Percentiles rank a stretch among this genome's conserved stretches.
These are phyloP conservation scores for Didymella segeticola DNA, from an alignment of 2,329 filamentous ascomycete genomes.

Conservation along the genomic window DNA sequence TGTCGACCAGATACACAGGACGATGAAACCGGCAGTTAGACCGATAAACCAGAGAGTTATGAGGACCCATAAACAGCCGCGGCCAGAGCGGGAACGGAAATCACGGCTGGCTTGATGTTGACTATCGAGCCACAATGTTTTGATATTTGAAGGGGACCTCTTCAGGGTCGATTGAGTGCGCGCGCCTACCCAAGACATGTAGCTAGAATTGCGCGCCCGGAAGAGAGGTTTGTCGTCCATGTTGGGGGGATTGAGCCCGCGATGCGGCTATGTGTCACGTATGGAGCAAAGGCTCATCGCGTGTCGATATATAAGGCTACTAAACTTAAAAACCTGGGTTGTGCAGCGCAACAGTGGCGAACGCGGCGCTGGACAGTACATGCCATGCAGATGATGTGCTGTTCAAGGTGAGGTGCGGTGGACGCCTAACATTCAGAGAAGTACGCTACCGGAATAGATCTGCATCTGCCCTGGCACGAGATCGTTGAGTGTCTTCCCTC, in stretches of 20 bases:
- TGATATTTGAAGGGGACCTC: not conserved
- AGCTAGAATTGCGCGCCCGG: not conserved
- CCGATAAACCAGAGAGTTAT: not conserved
- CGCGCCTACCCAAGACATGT: conserved; percentile 1
- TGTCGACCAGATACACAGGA: not conserved
- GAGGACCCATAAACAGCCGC: conserved; percentile 1
- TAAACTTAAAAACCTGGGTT: too few relatives aligned
- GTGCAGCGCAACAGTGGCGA: too few relatives aligned
- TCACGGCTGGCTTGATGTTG: conserved; percentile 2
- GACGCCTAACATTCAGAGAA: not conserved
- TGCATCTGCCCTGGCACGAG: too few relatives aligned
- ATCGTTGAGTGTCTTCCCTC: not conserved
- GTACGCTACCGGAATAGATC: too few relatives aligned
- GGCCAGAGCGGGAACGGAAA: not conserved
- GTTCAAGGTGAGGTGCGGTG: not conserved
- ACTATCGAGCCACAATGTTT: conserved; percentile 3
- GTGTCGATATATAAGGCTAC: too few relatives aligned
- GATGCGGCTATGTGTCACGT: not conserved
- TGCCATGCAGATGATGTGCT: not conserved
- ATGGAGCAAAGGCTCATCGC: too few relatives aligned
- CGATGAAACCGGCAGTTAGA: not conserved
- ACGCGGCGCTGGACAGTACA: not conserved
- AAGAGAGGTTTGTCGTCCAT: conserved; percentile 5
- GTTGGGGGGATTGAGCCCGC: not conserved
- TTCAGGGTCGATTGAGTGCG: conserved; percentile 1